A percentile compares a stretch with the other conserved stretches of the same genome.
Conservation (phyloP, 345 rosid genomes). For the Eucalyptus leucophloia region DNA sequence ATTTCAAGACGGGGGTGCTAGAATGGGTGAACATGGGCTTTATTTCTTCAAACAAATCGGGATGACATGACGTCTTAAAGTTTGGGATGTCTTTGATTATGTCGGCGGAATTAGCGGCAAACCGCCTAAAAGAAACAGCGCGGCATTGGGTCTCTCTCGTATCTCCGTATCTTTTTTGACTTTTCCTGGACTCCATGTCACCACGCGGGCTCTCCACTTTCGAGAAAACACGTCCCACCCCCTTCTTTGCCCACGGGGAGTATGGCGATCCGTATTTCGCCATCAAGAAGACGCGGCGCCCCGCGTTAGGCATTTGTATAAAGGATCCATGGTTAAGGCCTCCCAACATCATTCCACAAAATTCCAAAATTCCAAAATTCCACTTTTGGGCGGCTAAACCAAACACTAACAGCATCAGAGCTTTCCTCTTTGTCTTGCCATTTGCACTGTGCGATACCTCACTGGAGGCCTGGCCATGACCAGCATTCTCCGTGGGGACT, state of each 20-base stretch:
- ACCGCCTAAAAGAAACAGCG: background rate
- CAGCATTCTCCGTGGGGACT: background rate
- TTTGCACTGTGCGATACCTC: background rate
- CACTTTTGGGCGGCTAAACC: background rate
- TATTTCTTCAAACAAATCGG: background rate
- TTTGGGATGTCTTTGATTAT: no score
- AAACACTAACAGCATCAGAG: background rate
- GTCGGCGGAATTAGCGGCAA: no score
- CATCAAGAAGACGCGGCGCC: no score
- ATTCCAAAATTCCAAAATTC: no score
- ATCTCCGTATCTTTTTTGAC: background rate
- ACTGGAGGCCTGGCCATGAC: background rate
- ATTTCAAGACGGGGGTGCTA: no score
- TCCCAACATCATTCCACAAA: background rate
- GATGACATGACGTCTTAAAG: background rate
- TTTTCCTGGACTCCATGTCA: background rate
- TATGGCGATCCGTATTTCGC: no score
- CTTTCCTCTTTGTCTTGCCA: background rate
- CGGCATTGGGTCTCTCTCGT: background rate
- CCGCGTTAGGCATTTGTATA: no score
- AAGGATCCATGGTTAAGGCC: background rate
- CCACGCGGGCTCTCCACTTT: background rate
- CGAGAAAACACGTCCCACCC: no score
- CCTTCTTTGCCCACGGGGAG: no score
- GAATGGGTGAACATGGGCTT: no score